A percentile compares a stretch with the other conserved stretches of the same genome.
Evolutionary conservation across 2,329 filamentous ascomycete species (phyloP).

Genomic region (Cytospora schulzeri): DNA sequence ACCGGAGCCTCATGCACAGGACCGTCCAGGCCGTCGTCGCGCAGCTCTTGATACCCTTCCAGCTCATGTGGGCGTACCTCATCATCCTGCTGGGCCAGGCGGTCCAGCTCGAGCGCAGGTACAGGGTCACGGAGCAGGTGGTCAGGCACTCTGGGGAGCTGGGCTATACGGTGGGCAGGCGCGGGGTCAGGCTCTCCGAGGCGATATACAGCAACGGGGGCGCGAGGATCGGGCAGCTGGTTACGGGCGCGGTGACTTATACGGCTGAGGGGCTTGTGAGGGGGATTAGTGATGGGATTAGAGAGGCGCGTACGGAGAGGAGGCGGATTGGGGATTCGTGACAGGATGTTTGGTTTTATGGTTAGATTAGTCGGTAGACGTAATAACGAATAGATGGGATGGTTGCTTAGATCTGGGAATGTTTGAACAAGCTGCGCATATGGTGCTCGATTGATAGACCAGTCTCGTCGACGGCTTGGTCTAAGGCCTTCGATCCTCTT

Average conservation of each 20-base stretch:
- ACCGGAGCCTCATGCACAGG: conserved; percentile 56
- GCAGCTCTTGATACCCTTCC: conserved; percentile 59
- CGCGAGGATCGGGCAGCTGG: conserved; percentile 61
- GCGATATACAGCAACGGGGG: conserved; percentile 63
- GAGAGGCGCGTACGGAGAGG: conserved; percentile 62
- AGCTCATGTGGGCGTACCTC: conserved; percentile 64
- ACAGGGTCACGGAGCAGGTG: conserved; percentile 64
- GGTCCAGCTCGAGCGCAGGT: conserved; percentile 66
- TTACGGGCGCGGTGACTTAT: conserved; percentile 61
- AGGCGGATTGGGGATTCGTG: conserved; percentile 3
- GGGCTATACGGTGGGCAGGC: conserved; percentile 55
- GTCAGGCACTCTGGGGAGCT: conserved; percentile 54
- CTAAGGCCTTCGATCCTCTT: too few species aligned
- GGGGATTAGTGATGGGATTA: conserved; percentile 20
- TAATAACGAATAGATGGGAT: neutral
- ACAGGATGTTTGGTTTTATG: neutral
- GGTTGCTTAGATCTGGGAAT: neutral
- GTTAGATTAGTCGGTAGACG: neutral
- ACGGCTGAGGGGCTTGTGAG: conserved; percentile 61
- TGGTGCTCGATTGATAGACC: too few species aligned
- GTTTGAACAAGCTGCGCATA: too few species aligned
- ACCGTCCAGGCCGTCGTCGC: conserved; percentile 58
- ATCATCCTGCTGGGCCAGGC: conserved; percentile 54
- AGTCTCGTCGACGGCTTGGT: too few species aligned
- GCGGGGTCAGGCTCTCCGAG: conserved; percentile 53